Conservation (phyloP, 1,284 basidiomycete species). For the Ganoderma lucidum region DNA sequence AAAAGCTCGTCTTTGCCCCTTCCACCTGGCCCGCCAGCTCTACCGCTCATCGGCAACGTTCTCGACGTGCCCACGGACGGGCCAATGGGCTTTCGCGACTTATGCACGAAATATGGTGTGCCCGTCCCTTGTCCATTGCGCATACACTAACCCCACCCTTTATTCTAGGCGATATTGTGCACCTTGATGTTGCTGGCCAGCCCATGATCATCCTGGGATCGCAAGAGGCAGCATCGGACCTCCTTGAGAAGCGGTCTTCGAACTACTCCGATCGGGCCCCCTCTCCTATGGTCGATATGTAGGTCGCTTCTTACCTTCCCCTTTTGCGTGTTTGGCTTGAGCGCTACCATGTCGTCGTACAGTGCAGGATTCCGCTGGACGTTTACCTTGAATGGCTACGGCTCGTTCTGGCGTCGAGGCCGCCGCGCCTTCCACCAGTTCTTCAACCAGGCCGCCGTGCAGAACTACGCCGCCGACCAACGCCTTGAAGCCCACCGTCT, state of each 20-base stretch:
- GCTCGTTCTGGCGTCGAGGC: conserved; percentile 17
- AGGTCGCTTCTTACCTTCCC: neutral
- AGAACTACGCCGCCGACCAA: conserved; percentile 11
- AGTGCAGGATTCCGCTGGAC: conserved; percentile 27
- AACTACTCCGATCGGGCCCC: conserved; percentile 13
- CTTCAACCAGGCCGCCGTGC: conserved; percentile 26
- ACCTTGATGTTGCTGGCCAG: conserved; percentile 12
- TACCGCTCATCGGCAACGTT: conserved; percentile 19
- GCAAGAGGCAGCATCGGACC: conserved; percentile 10
- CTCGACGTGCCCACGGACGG: conserved; percentile 11
- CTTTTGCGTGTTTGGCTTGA: neutral
- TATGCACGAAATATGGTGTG: conserved; percentile 6
- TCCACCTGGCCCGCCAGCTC: conserved; percentile 14
- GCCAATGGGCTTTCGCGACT: neutral
- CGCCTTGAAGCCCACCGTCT: conserved; percentile 19
- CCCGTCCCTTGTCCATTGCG: neutral
- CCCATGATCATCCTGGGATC: conserved; percentile 13
- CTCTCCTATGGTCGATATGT: conserved; percentile 8
- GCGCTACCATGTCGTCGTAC: neutral
- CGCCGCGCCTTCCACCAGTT: conserved; percentile 27
- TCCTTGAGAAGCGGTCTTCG: conserved; percentile 15
- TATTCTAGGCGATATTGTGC: conserved; percentile 3
- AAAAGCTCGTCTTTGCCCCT: conserved; percentile 6
- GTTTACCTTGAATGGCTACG: conserved; percentile 24
- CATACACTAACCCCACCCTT: neutral